phyloP scores from a whole-genome alignment of 1,139 yeast species.

The Taphrina deformans region DNA sequence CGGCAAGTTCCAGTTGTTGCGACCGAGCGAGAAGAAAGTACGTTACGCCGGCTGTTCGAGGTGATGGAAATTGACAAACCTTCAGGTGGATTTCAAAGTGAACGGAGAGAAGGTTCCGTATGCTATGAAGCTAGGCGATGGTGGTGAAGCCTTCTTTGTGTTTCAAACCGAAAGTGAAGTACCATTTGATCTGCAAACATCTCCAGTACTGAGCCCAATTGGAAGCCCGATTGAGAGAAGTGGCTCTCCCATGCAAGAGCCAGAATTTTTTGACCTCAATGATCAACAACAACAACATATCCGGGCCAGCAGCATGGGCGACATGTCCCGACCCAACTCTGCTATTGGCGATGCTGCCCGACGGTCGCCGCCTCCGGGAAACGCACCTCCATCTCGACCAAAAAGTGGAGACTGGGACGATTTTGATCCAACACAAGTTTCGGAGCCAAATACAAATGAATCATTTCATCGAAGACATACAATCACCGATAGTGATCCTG shows the following conservation, averaged over 20 bases:
- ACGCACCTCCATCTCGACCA: conserved; percentile 2
- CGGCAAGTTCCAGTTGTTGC: conserved; percentile 85
- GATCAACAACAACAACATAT: conserved; percentile 25
- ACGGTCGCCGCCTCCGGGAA: conserved; percentile 6
- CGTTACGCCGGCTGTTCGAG: too few relatives aligned
- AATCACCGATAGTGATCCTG: conserved; percentile 7
- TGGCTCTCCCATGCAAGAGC: conserved; percentile 25
- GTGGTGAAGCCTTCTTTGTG: conserved; percentile 97
- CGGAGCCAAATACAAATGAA: background rate
- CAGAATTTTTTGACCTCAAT: conserved; percentile 30
- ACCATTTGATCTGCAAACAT: conserved; percentile 77
- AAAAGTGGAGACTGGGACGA: conserved; percentile 25
- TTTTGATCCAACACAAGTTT: conserved; percentile 3
- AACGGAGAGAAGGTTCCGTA: conserved; percentile 78
- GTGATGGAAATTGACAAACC: too few relatives aligned
- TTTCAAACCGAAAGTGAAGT: conserved; percentile 77
- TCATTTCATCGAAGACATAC: conserved; percentile 20
- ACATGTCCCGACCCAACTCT: background rate
- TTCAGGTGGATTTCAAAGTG: conserved; percentile 62
- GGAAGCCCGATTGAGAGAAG: conserved; percentile 41
- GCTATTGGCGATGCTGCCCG: conserved; percentile 34
- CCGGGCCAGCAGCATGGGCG: conserved; percentile 29
- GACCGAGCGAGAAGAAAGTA: conserved; percentile 90
- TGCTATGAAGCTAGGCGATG: conserved; percentile 96
- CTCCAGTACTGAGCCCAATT: conserved; percentile 85